Conservation (phyloP, 257 asterid species). For the Haberlea rhodopensis region DNA sequence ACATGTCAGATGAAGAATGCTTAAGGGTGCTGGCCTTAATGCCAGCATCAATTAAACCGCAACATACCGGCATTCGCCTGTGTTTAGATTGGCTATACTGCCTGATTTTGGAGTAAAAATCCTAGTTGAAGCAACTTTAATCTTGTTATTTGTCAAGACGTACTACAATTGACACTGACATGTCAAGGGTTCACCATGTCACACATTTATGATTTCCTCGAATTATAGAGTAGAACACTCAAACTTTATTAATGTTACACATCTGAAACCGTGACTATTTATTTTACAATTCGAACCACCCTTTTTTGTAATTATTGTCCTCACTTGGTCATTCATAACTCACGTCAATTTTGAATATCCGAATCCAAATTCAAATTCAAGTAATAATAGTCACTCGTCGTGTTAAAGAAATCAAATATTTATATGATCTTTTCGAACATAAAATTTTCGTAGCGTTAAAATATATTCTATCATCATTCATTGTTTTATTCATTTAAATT, state of each 20-base stretch:
- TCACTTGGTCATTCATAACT: not conserved
- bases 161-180: not conserved
- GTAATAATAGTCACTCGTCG: too few relatives aligned
- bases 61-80: conserved; percentile 55
- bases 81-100: conserved; percentile 43
- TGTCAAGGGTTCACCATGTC: too few relatives aligned
- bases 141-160: not conserved
- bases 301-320: too few relatives aligned
- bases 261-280: not conserved
- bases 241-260: too few relatives aligned
- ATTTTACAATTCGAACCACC: too few relatives aligned
- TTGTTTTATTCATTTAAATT: too few relatives aligned
- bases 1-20: too few relatives aligned
- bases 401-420: not conserved
- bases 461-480: too few relatives aligned
- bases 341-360: not conserved
- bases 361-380: not conserved
- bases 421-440: not conserved
- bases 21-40: too few relatives aligned
- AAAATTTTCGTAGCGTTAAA: not conserved
- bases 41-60: too few relatives aligned
- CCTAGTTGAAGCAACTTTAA: conserved; percentile 40
- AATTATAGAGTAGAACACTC: too few relatives aligned
- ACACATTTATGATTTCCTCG: too few relatives aligned
- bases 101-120: conserved; percentile 59